phyloP scores from a whole-genome alignment of 129 eudicot genomes.

The Solidago caesia region DNA sequence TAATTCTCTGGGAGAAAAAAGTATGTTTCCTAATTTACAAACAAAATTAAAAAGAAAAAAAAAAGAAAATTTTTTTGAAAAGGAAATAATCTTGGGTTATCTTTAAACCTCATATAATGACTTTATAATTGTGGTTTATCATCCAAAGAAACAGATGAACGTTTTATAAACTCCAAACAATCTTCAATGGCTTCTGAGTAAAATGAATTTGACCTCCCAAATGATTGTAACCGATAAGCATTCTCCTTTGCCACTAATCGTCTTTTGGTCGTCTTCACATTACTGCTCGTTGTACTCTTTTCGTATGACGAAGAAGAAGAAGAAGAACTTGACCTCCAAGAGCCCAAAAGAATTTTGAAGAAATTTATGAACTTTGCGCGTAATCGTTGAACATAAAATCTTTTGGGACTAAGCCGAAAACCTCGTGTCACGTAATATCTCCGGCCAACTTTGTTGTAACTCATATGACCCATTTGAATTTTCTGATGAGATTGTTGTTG shows the following conservation, averaged over 20 bases:
- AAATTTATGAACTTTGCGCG: constrained; percentile 55
- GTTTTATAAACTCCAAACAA: constrained; percentile 89
- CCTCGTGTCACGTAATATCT: constrained; percentile 53
- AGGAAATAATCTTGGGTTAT: not conserved
- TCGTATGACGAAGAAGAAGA: constrained; percentile 29
- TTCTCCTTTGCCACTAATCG: constrained; percentile 27
- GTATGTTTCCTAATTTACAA: constrained; percentile 16
- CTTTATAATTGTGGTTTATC: constrained; percentile 38
- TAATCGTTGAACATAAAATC: constrained; percentile 61
- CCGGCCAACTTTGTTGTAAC: constrained; percentile 56
- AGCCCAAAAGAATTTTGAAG: constrained; percentile 42
- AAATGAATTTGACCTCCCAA: constrained; percentile 74
- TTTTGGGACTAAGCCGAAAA: constrained; percentile 51
- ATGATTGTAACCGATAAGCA: constrained; percentile 41
- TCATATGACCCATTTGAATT: constrained; percentile 45
- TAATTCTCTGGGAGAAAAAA: not conserved
- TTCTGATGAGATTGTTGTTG: constrained; percentile 18
- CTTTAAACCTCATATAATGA: constrained; percentile 19
- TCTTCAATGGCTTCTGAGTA: constrained; percentile 95
- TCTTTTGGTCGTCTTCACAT: constrained; percentile 17
- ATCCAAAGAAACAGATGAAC: constrained; percentile 62
- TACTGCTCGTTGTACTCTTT: constrained; percentile 15
- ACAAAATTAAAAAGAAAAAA: not conserved
- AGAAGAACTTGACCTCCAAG: constrained; percentile 39
- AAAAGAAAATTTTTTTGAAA: too few species aligned